These are phyloP conservation scores for Cynanchum wilfordii DNA, from an alignment of 257 asterid species.

Conservation along the genomic window DNA sequence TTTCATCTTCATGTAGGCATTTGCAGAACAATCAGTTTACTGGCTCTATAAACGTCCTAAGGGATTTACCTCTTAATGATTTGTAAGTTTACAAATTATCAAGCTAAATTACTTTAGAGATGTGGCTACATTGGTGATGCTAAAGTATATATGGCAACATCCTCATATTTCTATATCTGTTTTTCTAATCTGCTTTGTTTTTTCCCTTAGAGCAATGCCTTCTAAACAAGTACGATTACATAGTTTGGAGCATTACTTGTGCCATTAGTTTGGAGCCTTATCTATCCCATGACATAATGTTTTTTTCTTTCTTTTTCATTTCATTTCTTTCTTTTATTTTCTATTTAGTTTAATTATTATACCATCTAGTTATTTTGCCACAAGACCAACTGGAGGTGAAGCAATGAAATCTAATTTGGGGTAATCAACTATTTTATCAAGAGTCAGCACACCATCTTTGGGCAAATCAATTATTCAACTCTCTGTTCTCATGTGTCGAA, in stretches of 20 bases:
- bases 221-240: background rate
- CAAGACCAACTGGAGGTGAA: background rate
- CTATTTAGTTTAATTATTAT: background rate
- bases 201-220: background rate
- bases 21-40: constrained; percentile 56
- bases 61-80: constrained; percentile 45
- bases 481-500: background rate
- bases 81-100: constrained; percentile 37
- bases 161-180: background rate
- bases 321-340: background rate
- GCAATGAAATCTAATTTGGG: background rate
- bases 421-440: background rate
- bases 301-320: background rate
- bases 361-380: background rate
- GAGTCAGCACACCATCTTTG: background rate
- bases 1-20: constrained; percentile 32
- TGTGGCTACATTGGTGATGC: background rate
- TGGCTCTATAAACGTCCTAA: constrained; percentile 51
- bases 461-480: background rate
- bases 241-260: background rate
- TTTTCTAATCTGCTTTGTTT: background rate
- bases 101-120: constrained; percentile 4
- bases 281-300: background rate
- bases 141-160: background rate
- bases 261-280: background rate